Conservation (phyloP, 169 alveolate species). For the Plasmodium billcollinsi region DNA sequence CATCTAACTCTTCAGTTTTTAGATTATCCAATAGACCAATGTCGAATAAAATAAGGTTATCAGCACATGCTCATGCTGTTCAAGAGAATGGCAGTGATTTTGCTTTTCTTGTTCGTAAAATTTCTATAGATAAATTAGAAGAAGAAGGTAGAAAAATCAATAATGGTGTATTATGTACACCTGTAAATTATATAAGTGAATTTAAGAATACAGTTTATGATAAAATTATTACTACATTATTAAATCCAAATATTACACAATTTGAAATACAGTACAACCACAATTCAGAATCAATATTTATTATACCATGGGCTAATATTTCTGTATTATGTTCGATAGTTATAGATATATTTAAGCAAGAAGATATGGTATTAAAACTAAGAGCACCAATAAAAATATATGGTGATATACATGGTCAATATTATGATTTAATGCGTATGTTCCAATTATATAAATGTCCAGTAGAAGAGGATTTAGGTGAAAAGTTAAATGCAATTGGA, state of each 20-base stretch:
- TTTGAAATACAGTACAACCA: slow-evolving; percentile 77
- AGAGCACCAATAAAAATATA: slow-evolving; percentile 98
- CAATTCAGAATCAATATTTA: slow-evolving; percentile 80
- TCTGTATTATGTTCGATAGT: slow-evolving; percentile 83
- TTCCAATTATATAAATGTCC: slow-evolving; percentile 92
- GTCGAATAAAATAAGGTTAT: slow-evolving; percentile 82
- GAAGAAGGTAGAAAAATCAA: slow-evolving; percentile 92
- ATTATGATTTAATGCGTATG: slow-evolving; percentile 97
- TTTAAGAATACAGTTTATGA: slow-evolving; percentile 85
- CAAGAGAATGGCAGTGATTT: slow-evolving; percentile 88
- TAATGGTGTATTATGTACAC: slow-evolving; percentile 80
- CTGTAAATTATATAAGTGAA: slow-evolving; percentile 77
- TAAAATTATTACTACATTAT: slow-evolving; percentile 79
- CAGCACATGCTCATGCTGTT: slow-evolving; percentile 89
- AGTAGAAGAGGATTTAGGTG: slow-evolving; percentile 89
- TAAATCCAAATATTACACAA: slow-evolving; percentile 82
- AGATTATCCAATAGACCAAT: slow-evolving; percentile 68
- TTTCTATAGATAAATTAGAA: slow-evolving; percentile 92
- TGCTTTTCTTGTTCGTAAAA: slow-evolving; percentile 87
- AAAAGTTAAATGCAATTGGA: slow-evolving; percentile 90
- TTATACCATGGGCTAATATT: slow-evolving; percentile 87
- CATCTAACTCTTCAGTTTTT: slow-evolving; percentile 53
- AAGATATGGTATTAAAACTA: slow-evolving; percentile 96
- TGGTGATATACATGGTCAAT: slow-evolving; percentile 99
- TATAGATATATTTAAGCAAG: slow-evolving; percentile 90